phyloP scores from a whole-genome alignment of 768 basidiomycete genomes.

The Boletus edulis region DNA sequence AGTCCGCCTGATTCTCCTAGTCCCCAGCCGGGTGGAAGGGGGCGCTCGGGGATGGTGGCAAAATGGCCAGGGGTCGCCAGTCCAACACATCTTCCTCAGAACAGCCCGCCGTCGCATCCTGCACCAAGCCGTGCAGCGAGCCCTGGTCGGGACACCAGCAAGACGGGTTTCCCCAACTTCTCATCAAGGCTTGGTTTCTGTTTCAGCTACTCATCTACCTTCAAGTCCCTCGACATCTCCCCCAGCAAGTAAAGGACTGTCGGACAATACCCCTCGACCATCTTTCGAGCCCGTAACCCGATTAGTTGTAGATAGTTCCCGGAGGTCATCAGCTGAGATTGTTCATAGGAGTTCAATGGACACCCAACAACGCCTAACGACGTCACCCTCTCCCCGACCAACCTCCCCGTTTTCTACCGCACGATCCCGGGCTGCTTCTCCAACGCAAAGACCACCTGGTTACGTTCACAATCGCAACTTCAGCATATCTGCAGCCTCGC shows the following conservation, averaged over 20 bases:
- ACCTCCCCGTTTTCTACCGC: constrained; percentile 44
- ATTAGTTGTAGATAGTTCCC: constrained; percentile 30
- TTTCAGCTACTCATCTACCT: constrained; percentile 53
- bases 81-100: constrained; percentile 41
- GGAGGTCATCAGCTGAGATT: constrained; percentile 40
- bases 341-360: constrained; percentile 30
- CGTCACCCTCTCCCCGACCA: constrained; percentile 35
- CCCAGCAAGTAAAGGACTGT: constrained; percentile 27
- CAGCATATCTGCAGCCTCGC: constrained; percentile 59
- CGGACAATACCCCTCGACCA: constrained; percentile 21
- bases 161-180: constrained; percentile 42
- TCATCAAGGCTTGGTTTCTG: constrained; percentile 42
- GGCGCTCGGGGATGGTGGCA: constrained; percentile 33
- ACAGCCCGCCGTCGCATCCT: constrained; percentile 39
- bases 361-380: constrained; percentile 22
- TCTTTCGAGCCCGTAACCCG: constrained; percentile 10
- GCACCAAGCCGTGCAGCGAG: constrained; percentile 38
- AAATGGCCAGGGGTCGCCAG: constrained; percentile 37
- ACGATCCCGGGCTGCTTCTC: constrained; percentile 45
- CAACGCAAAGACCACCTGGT: constrained; percentile 39
- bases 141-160: constrained; percentile 40
- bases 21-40: constrained; percentile 39
- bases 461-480: constrained; percentile 55
- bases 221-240: constrained; percentile 32
- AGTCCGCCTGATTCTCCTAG: constrained; percentile 50